These are phyloP conservation scores for Cucumis sativus DNA, from an alignment of 306 rosid species.

Conservation along the genomic window DNA sequence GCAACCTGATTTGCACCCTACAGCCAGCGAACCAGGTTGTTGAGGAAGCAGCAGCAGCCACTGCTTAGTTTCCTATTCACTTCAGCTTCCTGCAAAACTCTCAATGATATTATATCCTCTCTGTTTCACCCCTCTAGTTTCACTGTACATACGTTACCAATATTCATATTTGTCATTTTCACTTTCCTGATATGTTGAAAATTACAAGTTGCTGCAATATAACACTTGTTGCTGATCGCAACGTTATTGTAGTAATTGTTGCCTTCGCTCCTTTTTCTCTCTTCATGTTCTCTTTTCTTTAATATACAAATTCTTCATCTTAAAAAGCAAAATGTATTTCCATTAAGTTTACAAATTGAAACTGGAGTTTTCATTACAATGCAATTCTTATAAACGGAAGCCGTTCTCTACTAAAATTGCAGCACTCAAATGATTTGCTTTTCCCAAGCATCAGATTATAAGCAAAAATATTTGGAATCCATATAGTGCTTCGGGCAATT, in stretches of 20 bases:
- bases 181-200: background rate
- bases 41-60: slow-evolving; percentile 91
- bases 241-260: slow-evolving; percentile 2
- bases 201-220: slow-evolving; percentile 1
- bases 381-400: background rate
- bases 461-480: background rate
- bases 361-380: background rate
- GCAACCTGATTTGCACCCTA: slow-evolving; percentile 95
- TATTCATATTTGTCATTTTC: slow-evolving; percentile 3
- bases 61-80: slow-evolving; percentile 37
- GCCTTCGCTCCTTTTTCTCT: background rate
- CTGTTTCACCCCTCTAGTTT: background rate
- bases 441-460: background rate
- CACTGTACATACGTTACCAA: slow-evolving; percentile 22
- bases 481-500: background rate
- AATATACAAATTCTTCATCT: background rate
- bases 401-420: background rate
- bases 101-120: slow-evolving; percentile 8
- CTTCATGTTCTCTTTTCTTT: background rate
- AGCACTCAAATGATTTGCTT: background rate
- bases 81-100: slow-evolving; percentile 14
- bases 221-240: slow-evolving; percentile 7
- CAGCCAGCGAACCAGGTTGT: slow-evolving; percentile 53
- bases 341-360: background rate
- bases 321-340: background rate